Percentiles rank a stretch among this genome's conserved stretches.
These are phyloP conservation scores for Alternaria gaisen DNA, from an alignment of 2,329 filamentous ascomycete species.

Conservation along the genomic window DNA sequence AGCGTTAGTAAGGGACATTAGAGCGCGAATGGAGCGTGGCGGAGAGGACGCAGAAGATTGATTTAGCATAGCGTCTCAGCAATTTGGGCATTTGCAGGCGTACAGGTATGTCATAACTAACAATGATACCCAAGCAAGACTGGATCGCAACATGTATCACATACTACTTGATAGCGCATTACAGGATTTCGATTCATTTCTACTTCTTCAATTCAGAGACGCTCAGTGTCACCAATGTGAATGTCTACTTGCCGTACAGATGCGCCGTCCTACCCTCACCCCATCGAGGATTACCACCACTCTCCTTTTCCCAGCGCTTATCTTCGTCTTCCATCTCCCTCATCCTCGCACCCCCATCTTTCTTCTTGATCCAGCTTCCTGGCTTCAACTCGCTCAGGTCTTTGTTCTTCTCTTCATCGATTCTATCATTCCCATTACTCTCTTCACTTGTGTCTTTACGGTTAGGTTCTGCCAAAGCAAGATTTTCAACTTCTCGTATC, in stretches of 20 bases:
- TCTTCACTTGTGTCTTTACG: neutral
- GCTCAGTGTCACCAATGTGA: neutral
- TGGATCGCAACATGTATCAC: slow-evolving; percentile 1
- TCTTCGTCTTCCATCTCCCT: slow-evolving; percentile 2
- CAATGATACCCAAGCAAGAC: slow-evolving; percentile 15
- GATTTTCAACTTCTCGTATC: neutral
- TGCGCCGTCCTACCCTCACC: neutral
- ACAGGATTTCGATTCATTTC: neutral
- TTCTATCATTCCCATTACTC: neutral
- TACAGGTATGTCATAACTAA: slow-evolving; percentile 7
- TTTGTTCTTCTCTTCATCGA: neutral
- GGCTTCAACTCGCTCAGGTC: neutral
- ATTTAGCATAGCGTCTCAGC: neutral
- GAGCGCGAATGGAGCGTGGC: slow-evolving; percentile 72
- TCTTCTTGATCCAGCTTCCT: slow-evolving; percentile 1
- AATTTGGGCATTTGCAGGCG: slow-evolving; percentile 16
- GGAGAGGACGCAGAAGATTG: slow-evolving; percentile 27
- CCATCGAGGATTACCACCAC: slow-evolving; percentile 4
- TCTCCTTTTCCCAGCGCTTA: slow-evolving; percentile 1
- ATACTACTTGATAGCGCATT: slow-evolving; percentile 5
- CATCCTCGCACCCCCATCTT: neutral
- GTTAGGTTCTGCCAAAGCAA: neutral
- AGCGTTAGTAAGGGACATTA: slow-evolving; percentile 85
- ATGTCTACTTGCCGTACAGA: neutral
- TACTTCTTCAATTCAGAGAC: neutral